Percentiles rank a stretch among this genome's conserved stretches.
Conservation (phyloP, 2,329 filamentous ascomycete species). For the Paraphaeosphaeria minitans region DNA sequence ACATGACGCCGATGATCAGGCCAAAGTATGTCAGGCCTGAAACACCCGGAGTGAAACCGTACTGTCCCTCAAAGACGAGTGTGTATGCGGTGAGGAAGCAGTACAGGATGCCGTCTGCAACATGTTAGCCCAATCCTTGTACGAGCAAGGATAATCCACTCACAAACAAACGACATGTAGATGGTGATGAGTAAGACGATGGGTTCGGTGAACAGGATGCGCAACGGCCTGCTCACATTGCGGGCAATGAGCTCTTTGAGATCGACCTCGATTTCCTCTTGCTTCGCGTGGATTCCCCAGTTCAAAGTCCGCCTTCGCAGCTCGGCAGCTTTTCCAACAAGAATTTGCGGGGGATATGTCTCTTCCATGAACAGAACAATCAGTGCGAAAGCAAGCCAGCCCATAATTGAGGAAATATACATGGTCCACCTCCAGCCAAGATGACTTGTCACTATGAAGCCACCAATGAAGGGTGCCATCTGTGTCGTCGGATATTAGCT, state of each 20-base stretch:
- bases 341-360: constrained; percentile 63
- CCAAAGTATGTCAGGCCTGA: constrained; percentile 84
- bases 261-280: constrained; percentile 60
- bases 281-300: constrained; percentile 66
- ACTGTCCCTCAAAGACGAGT: constrained; percentile 74
- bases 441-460: constrained; percentile 56
- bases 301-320: constrained; percentile 61
- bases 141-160: neutral
- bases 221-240: constrained; percentile 58
- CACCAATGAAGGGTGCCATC: constrained; percentile 58
- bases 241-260: constrained; percentile 56
- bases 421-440: constrained; percentile 62
- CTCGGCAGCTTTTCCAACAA: constrained; percentile 62
- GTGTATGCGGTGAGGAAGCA: constrained; percentile 86
- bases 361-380: constrained; percentile 61
- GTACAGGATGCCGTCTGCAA: constrained; percentile 73
- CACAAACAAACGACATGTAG: constrained; percentile 52
- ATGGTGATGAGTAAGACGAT: constrained; percentile 55
- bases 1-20: constrained; percentile 74
- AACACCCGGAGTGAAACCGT: constrained; percentile 71
- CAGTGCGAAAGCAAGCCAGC: constrained; percentile 55
- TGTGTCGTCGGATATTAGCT: neutral
- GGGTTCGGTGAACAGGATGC: constrained; percentile 56
- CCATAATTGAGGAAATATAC: constrained; percentile 62
- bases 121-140: constrained; percentile 3